Evolutionary conservation across 345 rosid species (phyloP).

Genomic region (Dipteronia dyeriana): DNA sequence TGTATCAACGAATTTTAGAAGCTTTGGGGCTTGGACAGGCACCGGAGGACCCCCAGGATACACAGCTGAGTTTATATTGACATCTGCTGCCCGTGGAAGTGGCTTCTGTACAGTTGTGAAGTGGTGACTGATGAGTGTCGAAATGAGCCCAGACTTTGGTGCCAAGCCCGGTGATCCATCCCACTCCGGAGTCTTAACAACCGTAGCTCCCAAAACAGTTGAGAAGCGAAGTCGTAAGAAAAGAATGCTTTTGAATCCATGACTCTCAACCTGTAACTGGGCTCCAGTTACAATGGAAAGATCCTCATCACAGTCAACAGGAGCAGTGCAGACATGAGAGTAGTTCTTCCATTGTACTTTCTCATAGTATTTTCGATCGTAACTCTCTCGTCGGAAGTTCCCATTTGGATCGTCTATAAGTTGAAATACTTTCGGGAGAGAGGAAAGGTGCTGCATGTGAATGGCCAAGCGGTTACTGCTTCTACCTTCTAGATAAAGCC

Average conservation of each 20-base stretch:
- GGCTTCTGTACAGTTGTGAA: conserved; percentile 82
- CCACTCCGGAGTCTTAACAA: conserved; percentile 75
- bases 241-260: conserved; percentile 80
- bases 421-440: conserved; percentile 84
- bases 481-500: conserved; percentile 94
- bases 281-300: conserved; percentile 88
- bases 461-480: conserved; percentile 81
- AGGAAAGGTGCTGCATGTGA: conserved; percentile 93
- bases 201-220: conserved; percentile 55
- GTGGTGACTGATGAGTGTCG: conserved; percentile 89
- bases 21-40: conserved; percentile 83
- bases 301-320: conserved; percentile 80
- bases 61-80: conserved; percentile 87
- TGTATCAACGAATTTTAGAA: conserved; percentile 84
- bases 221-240: conserved; percentile 82
- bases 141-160: conserved; percentile 81
- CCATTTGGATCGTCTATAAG: conserved; percentile 67
- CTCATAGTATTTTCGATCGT: conserved; percentile 76
- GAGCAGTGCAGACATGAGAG: conserved; percentile 93
- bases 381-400: conserved; percentile 46
- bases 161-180: conserved; percentile 82
- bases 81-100: conserved; percentile 83
- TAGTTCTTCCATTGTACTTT: conserved; percentile 94
- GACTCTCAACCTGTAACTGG: conserved; percentile 78
- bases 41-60: conserved; percentile 96